Conservation (phyloP, 202 grass and related monocot species). For the Brachypodium distachyon region DNA sequence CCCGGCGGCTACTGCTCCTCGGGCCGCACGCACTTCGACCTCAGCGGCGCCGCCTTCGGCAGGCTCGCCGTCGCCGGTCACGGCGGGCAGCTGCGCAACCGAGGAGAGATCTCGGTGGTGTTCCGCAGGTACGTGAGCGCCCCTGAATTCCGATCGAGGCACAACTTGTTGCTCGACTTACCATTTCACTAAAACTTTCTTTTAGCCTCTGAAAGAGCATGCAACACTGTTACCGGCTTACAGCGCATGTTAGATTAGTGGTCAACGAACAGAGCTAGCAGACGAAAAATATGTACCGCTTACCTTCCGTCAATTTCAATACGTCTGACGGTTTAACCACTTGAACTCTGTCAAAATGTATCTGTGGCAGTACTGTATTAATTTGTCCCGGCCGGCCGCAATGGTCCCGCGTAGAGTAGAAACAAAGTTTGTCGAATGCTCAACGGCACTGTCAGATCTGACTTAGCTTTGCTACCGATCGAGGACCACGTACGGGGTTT, state of each 20-base stretch:
- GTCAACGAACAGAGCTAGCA: not conserved
- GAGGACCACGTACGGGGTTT: not conserved
- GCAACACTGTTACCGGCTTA: too few species aligned
- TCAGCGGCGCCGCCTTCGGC: slow-evolving; percentile 87
- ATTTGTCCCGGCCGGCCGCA: not conserved
- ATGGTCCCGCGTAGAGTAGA: not conserved
- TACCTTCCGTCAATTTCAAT: too few species aligned
- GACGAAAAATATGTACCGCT: not conserved
- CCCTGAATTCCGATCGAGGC: not conserved
- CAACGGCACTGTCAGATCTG: slow-evolving; percentile 6
- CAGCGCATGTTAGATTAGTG: too few species aligned
- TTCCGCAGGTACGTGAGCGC: slow-evolving; percentile 94
- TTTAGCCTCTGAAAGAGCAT: not conserved
- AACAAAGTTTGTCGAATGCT: not conserved
- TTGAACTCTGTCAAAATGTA: slow-evolving; percentile 10
- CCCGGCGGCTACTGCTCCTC: slow-evolving; percentile 65
- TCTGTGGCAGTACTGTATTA: not conserved
- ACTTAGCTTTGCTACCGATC: not conserved
- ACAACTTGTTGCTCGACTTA: not conserved
- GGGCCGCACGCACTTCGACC: slow-evolving; percentile 83
- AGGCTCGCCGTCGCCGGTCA: slow-evolving; percentile 61
- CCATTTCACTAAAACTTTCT: not conserved
- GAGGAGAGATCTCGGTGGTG: slow-evolving; percentile 67
- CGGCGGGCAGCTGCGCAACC: slow-evolving; percentile 58
- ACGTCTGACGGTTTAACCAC: slow-evolving; percentile 18